Evolutionary conservation across 2,329 filamentous ascomycete genomes (phyloP).

Genomic region (Rasamsonia emersonii): DNA sequence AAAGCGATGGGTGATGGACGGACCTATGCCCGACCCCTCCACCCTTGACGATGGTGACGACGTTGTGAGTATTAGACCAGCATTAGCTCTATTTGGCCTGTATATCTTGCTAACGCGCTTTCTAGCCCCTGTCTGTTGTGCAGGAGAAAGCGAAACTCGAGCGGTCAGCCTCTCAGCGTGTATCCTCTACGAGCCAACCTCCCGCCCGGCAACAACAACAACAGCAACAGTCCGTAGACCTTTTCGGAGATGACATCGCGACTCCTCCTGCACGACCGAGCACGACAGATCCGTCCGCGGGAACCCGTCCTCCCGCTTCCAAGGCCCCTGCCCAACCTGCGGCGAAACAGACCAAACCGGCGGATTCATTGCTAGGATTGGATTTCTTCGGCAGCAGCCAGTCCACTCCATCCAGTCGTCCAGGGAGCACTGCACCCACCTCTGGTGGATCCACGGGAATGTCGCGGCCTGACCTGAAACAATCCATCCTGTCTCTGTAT

Average conservation of each 20-base stretch:
- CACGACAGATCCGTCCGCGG: constrained; percentile 57
- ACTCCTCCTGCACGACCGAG: constrained; percentile 60
- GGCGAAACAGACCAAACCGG: constrained; percentile 57
- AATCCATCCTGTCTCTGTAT: constrained; percentile 93
- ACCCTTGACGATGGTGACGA: constrained; percentile 86
- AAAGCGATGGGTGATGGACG: constrained; percentile 99
- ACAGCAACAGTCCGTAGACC: constrained; percentile 54
- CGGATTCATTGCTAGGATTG: constrained; percentile 79
- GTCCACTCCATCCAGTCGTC: constrained; percentile 60
- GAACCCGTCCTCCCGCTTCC: constrained; percentile 49
- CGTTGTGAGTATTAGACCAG: constrained; percentile 48
- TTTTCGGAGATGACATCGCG: constrained; percentile 66
- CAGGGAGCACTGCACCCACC: constrained; percentile 69
- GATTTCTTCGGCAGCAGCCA: constrained; percentile 78
- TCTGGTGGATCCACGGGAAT: constrained; percentile 49
- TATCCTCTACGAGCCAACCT: constrained; percentile 30
- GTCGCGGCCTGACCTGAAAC: constrained; percentile 87
- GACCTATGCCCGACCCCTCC: constrained; percentile 84
- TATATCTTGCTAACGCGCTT: neutral
- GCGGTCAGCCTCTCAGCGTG: constrained; percentile 48
- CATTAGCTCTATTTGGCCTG: neutral
- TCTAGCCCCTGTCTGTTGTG: constrained; percentile 55
- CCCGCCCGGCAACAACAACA: constrained; percentile 36
- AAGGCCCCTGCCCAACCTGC: constrained; percentile 49
- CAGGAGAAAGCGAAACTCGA: constrained; percentile 63